Evolutionary conservation across 2,329 filamentous ascomycete species (phyloP), one percentile per base, ranked within the genome.

Genomic region (Penicillium olsonii): DNA sequence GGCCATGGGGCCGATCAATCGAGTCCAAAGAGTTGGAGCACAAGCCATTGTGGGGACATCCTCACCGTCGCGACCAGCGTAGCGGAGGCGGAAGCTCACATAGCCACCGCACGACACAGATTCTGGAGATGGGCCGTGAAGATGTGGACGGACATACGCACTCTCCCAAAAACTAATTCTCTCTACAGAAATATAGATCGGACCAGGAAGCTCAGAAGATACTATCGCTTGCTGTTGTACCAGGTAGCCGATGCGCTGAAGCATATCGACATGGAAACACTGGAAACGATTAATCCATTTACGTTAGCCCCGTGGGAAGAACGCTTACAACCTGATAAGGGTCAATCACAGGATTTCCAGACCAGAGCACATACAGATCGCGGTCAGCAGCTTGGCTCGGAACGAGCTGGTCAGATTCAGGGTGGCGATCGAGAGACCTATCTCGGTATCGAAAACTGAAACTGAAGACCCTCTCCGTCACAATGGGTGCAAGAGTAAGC

Each of bases 361-460:
- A 33, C 31, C 8, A 15, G n/a, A 33, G 31, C 14, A 15, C 40
- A 55, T 59, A 22, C 38, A 54, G 42, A 45, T 54, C 18, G 46
- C 47, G 20, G 37, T 18, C 70, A 56, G 50, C n/a, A 61, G 33
- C 15, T 35, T 7, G 33, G 33, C 33, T 7, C 33, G n/a, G 33
- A 35, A 35, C n/a, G 33, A 35, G n/a, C 33, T 35, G 9, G 33
- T 35, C 6, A 7, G 33, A 18, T 35, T 35, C n/a, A n/a, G 6
- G 33, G 33, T 2, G 33, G 17, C 6, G 33, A 35, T 35, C 33
- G 33, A 35, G 33, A 35, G 18, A 60, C 64, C 76, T 72, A 33
- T 49, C 56, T 39, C 47, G 44, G 2, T 54, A 61, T 50, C 50
- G 45, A 42, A 61, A 61, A 43, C 33, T 49, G 43, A 61, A 46